Base-by-base conservation (phyloP, 129 eudicot genomes). In the Silybum marianum region DNA sequence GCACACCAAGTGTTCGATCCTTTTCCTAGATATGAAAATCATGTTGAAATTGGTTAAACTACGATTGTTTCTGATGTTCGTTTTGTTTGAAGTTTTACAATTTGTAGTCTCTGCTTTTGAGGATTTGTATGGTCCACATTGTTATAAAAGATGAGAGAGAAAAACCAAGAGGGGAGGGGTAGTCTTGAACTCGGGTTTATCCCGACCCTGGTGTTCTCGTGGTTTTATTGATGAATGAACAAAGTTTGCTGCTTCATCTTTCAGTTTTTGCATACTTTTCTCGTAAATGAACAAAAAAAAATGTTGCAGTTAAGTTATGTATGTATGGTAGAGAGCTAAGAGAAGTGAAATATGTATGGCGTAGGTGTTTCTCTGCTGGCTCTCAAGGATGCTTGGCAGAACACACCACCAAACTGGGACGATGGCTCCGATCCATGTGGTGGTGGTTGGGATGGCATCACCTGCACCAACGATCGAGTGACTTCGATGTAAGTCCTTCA, bases 371-470 rank as follows among this genome's bases (percentile, higher is more conserved):
- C 69, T 81, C 80, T 93, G 46, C 66, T 30, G 46, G 77, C 97
- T 77, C 86, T 93, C 22, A 90, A 81, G 85, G 69, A 34, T 48
- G 71, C 19, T 42, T 93, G 96, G 97, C 4, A 71, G 32, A 87
- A 89, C 71, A 83, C 81, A 23, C 98, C 93, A 4, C 88, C 89
- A 34, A 89, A 44, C 71, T 93, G 98, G 98, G 73, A 70, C 26
- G 77, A 4, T 54, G 93, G 84, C 4, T 51, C 85, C 0, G 96
- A 89, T 77, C 93, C 92, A 8, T 93, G 98, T 83, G 76, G 78
- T 42, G 80, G 62, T 14, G 36, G 78, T 19, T 93, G 98, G 98
- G 98, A 81, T 2, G 96, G 98, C 70, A 89, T 93, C 69, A 54
- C 16, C n/a, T 93, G 96, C 85, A 75, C 67, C 44, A 78, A 85